Base-by-base conservation (phyloP, 2,329 filamentous ascomycete genomes). In the Neonectria faginata region DNA sequence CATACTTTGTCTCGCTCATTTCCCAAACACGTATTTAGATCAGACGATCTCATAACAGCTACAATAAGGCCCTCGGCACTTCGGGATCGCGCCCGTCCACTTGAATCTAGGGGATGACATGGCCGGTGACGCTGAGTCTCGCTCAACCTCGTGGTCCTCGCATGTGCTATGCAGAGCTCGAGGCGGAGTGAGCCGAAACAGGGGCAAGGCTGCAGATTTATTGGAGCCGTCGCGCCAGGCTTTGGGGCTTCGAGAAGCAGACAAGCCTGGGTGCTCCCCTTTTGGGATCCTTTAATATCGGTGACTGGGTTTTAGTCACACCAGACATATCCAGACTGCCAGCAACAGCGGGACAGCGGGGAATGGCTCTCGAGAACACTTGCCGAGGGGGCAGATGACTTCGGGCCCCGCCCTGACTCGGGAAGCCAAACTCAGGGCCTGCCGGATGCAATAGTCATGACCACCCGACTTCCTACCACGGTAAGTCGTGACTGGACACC, bases 111-210 rank as follows among this genome's bases (percentile, higher is more conserved):
- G 51, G 51, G 39, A 60, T 44, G 45, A 42, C 44, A 41, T 41
- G 31, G 60, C 57, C n/a, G 54, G 54, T 66, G 54, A 57, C 53
- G 36, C 29, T 41, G 29, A 16, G 53, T 27, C 33, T 60, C 57
- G 56, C 36, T 47, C 67, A 33, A 59, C 47, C 52, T 67, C 58
- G 52, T 61, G 36, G 50, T 45, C 58, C 41, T 66, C 66, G 67
- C 69, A 67, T 57, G 62, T 62, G 62, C 61, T 48, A 45, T 57
- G 57, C 62, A 61, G 54, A 47, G 18, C 20, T 39, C 36, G 42
- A 27, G 29, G 27, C 51, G 56, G 42, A 56, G 33, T 47, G 52
- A 33, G 55, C 41, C 25, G 42, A 58, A 58, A 25, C 51, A 60
- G 56, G 31, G 51, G 44, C 47, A 44, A 54, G 55, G 41, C 48